These are phyloP conservation scores for Lepidium didymum DNA, from an alignment of 345 rosid genomes.

Conservation along the genomic window DNA sequence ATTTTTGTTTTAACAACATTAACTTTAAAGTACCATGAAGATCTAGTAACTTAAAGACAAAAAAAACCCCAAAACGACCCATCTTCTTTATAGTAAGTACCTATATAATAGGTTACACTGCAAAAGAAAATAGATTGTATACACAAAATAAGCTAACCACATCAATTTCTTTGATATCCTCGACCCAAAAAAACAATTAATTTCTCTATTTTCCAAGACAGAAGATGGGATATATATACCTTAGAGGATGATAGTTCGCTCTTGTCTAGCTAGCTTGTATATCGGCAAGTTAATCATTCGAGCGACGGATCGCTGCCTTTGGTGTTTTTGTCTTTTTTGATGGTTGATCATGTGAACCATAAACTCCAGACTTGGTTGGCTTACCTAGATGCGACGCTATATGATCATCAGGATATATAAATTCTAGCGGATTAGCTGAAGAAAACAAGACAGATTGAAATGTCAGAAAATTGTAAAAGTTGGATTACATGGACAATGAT, in stretches of 20 bases:
- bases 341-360: background rate
- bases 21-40: background rate
- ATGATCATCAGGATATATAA: slow-evolving; percentile 35
- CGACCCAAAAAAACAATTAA: background rate
- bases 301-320: background rate
- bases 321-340: slow-evolving; percentile 5
- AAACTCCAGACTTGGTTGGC: slow-evolving; percentile 1
- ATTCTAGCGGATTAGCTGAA: slow-evolving; percentile 43
- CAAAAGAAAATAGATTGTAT: background rate
- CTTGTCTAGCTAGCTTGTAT: slow-evolving; percentile 8
- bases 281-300: background rate
- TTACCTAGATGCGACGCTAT: slow-evolving; percentile 30
- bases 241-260: slow-evolving; percentile 2
- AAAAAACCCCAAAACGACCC: background rate
- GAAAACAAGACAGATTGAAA: background rate
- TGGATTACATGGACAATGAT: background rate
- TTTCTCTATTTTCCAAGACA: background rate
- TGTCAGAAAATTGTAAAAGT: background rate
- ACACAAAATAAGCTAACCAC: slow-evolving; percentile 17
- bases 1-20: background rate
- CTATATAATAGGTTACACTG: background rate
- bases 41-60: background rate
- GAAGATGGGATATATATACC: slow-evolving; percentile 4
- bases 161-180: slow-evolving; percentile 2
- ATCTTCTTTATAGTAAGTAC: background rate